Conservation (phyloP, 1,284 basidiomycete species). For the Tilletia indica region DNA sequence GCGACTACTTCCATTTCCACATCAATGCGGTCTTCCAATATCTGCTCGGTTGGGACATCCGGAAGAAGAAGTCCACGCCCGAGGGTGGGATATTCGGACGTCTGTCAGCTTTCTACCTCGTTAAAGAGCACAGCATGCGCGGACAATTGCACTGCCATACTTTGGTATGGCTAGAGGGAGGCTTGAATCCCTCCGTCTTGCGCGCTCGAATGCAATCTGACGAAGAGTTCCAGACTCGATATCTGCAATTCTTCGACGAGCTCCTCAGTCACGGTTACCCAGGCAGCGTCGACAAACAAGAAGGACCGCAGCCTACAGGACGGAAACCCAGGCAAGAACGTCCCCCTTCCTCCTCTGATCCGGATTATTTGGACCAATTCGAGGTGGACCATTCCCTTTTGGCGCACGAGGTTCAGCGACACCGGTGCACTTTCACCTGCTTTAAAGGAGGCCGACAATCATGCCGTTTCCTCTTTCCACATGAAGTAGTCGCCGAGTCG, state of each 20-base stretch:
- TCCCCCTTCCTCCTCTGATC: background rate
- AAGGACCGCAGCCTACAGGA: background rate
- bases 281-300: background rate
- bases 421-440: background rate
- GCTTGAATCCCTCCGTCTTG: background rate
- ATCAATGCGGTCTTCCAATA: background rate
- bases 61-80: background rate
- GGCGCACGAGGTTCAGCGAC: background rate
- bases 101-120: background rate
- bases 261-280: background rate
- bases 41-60: background rate
- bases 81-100: background rate
- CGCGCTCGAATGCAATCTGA: background rate
- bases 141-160: background rate
- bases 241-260: background rate
- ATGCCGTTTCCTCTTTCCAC: background rate
- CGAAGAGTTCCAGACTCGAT: background rate
- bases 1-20: conserved; percentile 3
- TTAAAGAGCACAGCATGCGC: background rate
- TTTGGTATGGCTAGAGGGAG: background rate
- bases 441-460: background rate
- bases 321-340: background rate
- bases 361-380: background rate
- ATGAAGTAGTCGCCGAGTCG: background rate
- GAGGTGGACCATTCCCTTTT: background rate